Percentiles rank a stretch among this genome's conserved stretches.
Conservation (phyloP, 768 basidiomycete genomes). For the Boletus sp. region DNA sequence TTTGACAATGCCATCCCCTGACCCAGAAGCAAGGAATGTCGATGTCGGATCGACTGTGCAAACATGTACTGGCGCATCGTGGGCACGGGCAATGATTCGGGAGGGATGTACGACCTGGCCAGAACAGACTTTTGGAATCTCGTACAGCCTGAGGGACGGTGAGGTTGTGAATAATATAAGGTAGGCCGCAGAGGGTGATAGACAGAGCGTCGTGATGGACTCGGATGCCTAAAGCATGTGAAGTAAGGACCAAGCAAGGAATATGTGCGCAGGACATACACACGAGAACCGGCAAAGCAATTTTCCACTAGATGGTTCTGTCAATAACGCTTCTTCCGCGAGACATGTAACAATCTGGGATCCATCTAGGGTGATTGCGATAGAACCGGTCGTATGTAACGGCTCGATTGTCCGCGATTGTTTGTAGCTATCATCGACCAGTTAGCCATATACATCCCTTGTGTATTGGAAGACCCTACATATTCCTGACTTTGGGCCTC, state of each 20-base stretch:
- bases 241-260: not conserved
- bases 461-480: conserved; percentile 6
- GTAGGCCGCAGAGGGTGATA: conserved; percentile 71
- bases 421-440: conserved; percentile 55
- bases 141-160: conserved; percentile 78
- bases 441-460: conserved; percentile 7
- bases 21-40: conserved; percentile 89
- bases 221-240: conserved; percentile 69
- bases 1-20: conserved; percentile 95
- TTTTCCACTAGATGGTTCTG: conserved; percentile 69
- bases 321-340: conserved; percentile 79
- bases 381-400: conserved; percentile 85
- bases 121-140: conserved; percentile 53
- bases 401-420: conserved; percentile 71
- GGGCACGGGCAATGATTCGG: conserved; percentile 78
- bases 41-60: conserved; percentile 82
- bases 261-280: conserved; percentile 46
- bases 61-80: conserved; percentile 92
- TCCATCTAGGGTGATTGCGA: conserved; percentile 77
- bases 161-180: conserved; percentile 81
- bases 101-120: conserved; percentile 59
- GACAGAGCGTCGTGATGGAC: conserved; percentile 76
- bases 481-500: conserved; percentile 49
- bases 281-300: conserved; percentile 80
- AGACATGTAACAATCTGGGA: conserved; percentile 80